phyloP scores from a whole-genome alignment of 495 filamentous ascomycete genomes.

The Aspergillus carlsbadensis region DNA sequence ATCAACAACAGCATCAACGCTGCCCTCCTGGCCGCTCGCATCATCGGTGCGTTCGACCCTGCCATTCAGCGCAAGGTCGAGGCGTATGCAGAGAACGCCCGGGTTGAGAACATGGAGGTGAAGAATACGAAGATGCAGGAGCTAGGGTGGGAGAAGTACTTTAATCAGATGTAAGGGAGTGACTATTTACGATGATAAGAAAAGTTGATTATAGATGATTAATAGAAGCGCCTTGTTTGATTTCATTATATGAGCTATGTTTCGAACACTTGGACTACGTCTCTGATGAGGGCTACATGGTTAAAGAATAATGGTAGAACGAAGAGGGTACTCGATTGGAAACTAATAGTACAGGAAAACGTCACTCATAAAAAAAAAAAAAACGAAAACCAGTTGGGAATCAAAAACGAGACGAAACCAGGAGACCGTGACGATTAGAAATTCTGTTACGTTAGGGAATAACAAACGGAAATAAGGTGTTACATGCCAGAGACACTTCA shows the following conservation, averaged over 20 bases:
- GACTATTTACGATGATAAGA: neutral
- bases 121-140: constrained; percentile 49
- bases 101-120: constrained; percentile 61
- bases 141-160: constrained; percentile 70
- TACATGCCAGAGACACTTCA: neutral
- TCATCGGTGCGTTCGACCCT: constrained; percentile 69
- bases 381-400: constrained; percentile 1
- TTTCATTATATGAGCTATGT: too few species aligned
- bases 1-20: constrained; percentile 96
- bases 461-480: constrained; percentile 1
- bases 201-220: neutral
- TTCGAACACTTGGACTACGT: too few species aligned
- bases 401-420: neutral
- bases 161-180: constrained; percentile 49
- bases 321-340: neutral
- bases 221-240: constrained; percentile 1
- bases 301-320: neutral
- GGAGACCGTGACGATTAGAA: constrained; percentile 2
- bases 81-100: constrained; percentile 66
- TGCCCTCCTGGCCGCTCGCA: constrained; percentile 81
- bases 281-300: too few species aligned
- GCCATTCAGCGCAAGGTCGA: constrained; percentile 59
- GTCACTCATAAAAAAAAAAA: constrained; percentile 4
- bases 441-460: neutral
- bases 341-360: neutral